Conservation (phyloP, 352 stramenopile species). For the Pythium monospermum region DNA sequence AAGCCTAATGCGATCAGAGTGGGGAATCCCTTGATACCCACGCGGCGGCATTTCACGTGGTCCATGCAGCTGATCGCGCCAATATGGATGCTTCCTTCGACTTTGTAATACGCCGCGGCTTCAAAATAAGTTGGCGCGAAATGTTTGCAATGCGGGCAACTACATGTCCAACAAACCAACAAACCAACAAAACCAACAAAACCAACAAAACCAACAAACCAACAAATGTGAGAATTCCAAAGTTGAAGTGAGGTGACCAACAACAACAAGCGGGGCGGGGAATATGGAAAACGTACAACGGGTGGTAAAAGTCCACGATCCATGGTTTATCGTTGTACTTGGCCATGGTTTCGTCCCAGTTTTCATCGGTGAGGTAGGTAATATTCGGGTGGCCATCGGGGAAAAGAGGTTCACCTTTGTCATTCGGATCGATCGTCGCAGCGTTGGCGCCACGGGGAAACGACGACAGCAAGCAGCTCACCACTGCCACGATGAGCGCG, state of each 20-base stretch:
- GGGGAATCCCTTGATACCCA: slow-evolving; percentile 76
- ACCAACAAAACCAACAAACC: background rate
- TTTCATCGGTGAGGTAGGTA: slow-evolving; percentile 82
- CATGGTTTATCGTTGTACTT: slow-evolving; percentile 69
- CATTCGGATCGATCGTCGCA: slow-evolving; percentile 48
- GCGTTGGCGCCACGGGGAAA: too few species aligned
- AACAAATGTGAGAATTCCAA: background rate
- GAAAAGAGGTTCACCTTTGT: slow-evolving; percentile 75
- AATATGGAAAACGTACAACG: slow-evolving; percentile 47
- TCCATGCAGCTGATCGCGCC: slow-evolving; percentile 84
- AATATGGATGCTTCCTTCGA: slow-evolving; percentile 57
- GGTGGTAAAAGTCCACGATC: slow-evolving; percentile 85
- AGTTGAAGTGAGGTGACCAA: background rate
- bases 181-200: slow-evolving; percentile 13
- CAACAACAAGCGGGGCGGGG: too few species aligned
- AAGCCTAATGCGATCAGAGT: slow-evolving; percentile 79
- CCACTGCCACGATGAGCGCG: too few species aligned
- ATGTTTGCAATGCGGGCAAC: slow-evolving; percentile 77
- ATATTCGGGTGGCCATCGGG: slow-evolving; percentile 78
- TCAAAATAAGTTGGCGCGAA: slow-evolving; percentile 66
- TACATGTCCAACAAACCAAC: slow-evolving; percentile 27
- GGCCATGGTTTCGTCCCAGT: slow-evolving; percentile 67
- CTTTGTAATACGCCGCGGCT: slow-evolving; percentile 70
- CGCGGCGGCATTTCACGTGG: slow-evolving; percentile 75
- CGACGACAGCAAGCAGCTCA: too few species aligned